Conservation (phyloP, 2,329 filamentous ascomycete species). For the Tothia fuscella region DNA sequence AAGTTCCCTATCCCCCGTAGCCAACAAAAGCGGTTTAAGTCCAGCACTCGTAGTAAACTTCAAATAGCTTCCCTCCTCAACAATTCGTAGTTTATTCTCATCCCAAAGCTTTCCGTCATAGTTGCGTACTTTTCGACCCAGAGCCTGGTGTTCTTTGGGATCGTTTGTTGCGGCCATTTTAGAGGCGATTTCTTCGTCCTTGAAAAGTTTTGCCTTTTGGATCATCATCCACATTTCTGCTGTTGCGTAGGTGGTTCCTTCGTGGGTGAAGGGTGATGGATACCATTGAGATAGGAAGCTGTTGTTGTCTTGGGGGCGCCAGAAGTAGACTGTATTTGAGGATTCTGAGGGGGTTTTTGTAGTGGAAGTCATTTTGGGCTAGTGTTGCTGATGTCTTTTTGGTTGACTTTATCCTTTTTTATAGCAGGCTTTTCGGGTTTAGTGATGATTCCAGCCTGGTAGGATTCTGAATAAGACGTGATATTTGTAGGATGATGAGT, state of each 20-base stretch:
- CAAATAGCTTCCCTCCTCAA: slow-evolving; percentile 4
- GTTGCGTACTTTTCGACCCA: slow-evolving; percentile 18
- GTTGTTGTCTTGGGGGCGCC: slow-evolving; percentile 29
- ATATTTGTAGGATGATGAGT: too few relatives aligned
- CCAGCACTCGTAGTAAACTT: slow-evolving; percentile 9
- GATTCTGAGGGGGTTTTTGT: too few relatives aligned
- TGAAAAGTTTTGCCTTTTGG: slow-evolving; percentile 31
- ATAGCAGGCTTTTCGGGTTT: too few relatives aligned
- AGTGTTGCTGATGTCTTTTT: too few relatives aligned
- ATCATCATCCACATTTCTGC: slow-evolving; percentile 40
- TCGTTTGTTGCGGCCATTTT: slow-evolving; percentile 12
- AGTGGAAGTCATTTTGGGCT: too few relatives aligned
- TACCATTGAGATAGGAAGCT: slow-evolving; percentile 57
- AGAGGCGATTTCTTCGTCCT: slow-evolving; percentile 20
- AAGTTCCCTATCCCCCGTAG: slow-evolving; percentile 7
- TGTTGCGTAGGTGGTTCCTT: slow-evolving; percentile 25
- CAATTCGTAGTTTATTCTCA: slow-evolving; percentile 4
- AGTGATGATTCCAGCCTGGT: too few relatives aligned
- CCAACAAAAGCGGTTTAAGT: slow-evolving; percentile 2
- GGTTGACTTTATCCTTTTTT: too few relatives aligned
- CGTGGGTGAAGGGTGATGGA: slow-evolving; percentile 34
- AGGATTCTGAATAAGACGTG: too few relatives aligned
- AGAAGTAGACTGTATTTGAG: slow-evolving; percentile 23
- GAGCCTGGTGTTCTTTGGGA: slow-evolving; percentile 21
- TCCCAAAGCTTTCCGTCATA: slow-evolving; percentile 20